Percentiles rank a stretch among this genome's conserved stretches.
phyloP scores from a whole-genome alignment of 192 early-diverging fungal genomes.

The Geranomyces variabilis region DNA sequence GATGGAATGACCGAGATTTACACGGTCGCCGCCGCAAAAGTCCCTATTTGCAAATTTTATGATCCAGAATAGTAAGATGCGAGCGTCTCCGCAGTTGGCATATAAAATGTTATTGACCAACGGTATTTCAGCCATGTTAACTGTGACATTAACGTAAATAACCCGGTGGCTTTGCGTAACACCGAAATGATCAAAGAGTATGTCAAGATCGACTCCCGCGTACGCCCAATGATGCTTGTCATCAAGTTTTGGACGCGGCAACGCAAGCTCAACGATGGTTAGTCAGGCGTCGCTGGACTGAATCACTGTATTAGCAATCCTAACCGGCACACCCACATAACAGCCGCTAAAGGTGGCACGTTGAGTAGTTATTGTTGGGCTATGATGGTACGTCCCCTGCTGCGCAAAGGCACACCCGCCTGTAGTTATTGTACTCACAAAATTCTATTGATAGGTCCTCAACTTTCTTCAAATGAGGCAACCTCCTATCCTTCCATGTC shows the following conservation, averaged over 20 bases:
- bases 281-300: not conserved
- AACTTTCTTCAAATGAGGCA: conserved; percentile 90
- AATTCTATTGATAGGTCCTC: conserved; percentile 59
- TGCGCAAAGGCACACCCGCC: not conserved
- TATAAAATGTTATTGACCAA: not conserved
- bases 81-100: not conserved
- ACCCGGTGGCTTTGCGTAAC: conserved; percentile 86
- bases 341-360: conserved; percentile 86
- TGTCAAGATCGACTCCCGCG: conserved; percentile 83
- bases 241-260: conserved; percentile 92
- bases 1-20: conserved; percentile 81
- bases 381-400: conserved; percentile 63
- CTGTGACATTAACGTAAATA: conserved; percentile 95
- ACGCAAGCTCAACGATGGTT: conserved; percentile 86
- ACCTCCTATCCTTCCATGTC: conserved; percentile 85
- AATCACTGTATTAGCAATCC: not conserved
- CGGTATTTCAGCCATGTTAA: conserved; percentile 59
- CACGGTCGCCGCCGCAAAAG: conserved; percentile 83
- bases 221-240: conserved; percentile 88
- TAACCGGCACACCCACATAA: not conserved
- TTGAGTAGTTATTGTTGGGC: conserved; percentile 95
- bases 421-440: conserved; percentile 7
- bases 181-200: conserved; percentile 88
- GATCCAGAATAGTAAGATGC: conserved; percentile 80
- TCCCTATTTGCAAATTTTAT: conserved; percentile 91